Conservation (phyloP, 148 eudicot genomes). For the Silene latifolia region DNA sequence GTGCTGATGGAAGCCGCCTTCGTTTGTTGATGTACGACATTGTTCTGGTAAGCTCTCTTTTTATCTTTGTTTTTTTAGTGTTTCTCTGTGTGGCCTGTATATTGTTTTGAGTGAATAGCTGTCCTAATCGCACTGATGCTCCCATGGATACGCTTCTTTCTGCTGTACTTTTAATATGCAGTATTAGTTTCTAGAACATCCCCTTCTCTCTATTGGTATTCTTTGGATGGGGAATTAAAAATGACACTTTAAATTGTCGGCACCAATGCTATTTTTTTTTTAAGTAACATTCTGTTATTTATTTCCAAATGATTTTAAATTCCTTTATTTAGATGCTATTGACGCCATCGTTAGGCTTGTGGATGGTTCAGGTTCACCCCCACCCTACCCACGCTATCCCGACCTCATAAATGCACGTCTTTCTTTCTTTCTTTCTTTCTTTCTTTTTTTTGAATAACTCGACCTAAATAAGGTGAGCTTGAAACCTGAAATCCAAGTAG, state of each 20-base stretch:
- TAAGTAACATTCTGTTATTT: not conserved
- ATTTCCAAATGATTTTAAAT: not conserved
- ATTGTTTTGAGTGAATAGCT: not conserved
- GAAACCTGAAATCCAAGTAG: not conserved
- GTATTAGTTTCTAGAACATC: no score
- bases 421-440: no score
- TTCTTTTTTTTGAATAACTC: no score
- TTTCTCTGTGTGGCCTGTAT: not conserved
- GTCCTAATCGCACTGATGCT: not conserved
- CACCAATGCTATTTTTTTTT: not conserved
- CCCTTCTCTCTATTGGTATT: no score
- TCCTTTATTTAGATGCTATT: no score
- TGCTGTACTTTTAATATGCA: no score
- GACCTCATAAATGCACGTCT: no score
- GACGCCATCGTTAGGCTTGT: no score
- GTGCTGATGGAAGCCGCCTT: slow-evolving; percentile 93
- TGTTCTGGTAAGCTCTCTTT: slow-evolving; percentile 63
- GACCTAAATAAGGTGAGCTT: not conserved
- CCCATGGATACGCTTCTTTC: not conserved
- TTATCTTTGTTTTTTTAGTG: not conserved
- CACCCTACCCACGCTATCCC: no score
- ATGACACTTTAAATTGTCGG: no score
- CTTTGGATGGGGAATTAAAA: no score
- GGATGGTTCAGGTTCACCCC: no score
- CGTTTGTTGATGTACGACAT: slow-evolving; percentile 93